phyloP scores from a whole-genome alignment of 2,329 filamentous ascomycete species.

The Venturia effusa region DNA sequence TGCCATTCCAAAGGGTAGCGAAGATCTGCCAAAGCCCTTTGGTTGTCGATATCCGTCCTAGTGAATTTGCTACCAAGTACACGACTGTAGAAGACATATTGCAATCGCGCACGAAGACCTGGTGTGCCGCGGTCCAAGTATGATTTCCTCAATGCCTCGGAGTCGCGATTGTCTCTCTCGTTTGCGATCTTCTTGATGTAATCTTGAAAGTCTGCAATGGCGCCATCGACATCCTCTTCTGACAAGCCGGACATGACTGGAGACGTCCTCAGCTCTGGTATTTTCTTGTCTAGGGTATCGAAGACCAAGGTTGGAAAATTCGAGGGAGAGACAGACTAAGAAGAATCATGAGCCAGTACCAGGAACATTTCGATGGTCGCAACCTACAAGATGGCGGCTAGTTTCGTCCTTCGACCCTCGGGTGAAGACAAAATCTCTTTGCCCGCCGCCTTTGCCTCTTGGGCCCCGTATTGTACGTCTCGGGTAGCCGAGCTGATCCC shows the following conservation, averaged over 20 bases:
- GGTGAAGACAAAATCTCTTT: too few species aligned
- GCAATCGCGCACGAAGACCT: conserved; percentile 48
- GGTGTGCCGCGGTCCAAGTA: conserved; percentile 44
- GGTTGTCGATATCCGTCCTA: conserved; percentile 24
- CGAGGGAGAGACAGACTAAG: neutral
- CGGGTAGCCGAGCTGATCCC: too few species aligned
- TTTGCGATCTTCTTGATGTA: neutral
- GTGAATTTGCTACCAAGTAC: conserved; percentile 24
- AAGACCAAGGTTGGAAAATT: neutral
- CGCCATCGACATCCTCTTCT: neutral
- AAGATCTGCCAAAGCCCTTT: conserved; percentile 56
- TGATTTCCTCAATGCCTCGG: neutral
- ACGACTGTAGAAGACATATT: conserved; percentile 51
- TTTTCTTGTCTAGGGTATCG: neutral
- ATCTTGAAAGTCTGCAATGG: neutral
- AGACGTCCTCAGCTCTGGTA: neutral
- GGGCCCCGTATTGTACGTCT: too few species aligned
- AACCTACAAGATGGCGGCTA: neutral
- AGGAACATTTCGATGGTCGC: too few species aligned
- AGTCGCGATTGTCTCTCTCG: neutral
- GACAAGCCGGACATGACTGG: conserved; percentile 1
- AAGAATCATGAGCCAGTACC: neutral
- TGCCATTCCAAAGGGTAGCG: conserved; percentile 91
- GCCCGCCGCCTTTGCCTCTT: too few species aligned
- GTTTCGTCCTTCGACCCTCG: neutral